A percentile compares a stretch with the other conserved stretches of the same genome.
Conservation (phyloP, 2,329 filamentous ascomycete species). For the Cytospora schulzeri region DNA sequence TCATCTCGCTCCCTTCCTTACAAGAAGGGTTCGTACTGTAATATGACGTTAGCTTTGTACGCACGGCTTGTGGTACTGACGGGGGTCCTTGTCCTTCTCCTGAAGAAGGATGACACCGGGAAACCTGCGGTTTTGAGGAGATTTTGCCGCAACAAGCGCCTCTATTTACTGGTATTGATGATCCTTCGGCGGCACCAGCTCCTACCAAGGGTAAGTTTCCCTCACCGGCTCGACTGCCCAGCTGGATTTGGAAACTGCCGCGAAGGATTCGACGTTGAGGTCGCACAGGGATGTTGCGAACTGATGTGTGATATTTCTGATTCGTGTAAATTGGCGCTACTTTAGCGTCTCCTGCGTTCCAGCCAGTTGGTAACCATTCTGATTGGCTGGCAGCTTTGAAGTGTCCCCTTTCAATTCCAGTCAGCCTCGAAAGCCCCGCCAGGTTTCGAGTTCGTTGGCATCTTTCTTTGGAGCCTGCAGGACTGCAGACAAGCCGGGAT, state of each 20-base stretch:
- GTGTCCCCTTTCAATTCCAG: conserved; percentile 3
- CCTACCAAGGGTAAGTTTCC: background rate
- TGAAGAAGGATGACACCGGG: background rate
- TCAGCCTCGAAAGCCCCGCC: conserved; percentile 10
- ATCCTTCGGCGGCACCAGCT: conserved; percentile 3
- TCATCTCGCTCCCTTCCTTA: background rate
- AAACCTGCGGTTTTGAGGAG: background rate
- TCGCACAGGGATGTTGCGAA: conserved; percentile 14
- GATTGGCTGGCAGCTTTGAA: background rate
- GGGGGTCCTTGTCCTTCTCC: background rate
- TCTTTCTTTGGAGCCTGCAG: conserved; percentile 2
- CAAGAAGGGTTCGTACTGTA: background rate
- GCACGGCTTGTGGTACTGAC: background rate
- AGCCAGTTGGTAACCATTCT: conserved; percentile 23
- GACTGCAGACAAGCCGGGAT: conserved; percentile 12
- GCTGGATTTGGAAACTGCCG: conserved; percentile 11
- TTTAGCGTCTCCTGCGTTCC: conserved; percentile 22
- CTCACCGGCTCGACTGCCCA: conserved; percentile 12
- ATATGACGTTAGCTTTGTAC: background rate
- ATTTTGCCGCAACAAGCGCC: conserved; percentile 2
- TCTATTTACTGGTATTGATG: background rate
- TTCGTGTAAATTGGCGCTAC: conserved; percentile 19
- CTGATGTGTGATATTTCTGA: conserved; percentile 19
- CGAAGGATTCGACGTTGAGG: conserved; percentile 7
- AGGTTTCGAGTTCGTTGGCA: conserved; percentile 5